These are phyloP conservation scores for Penicillium taxi DNA, from an alignment of 495 filamentous ascomycete species.

Conservation along the genomic window DNA sequence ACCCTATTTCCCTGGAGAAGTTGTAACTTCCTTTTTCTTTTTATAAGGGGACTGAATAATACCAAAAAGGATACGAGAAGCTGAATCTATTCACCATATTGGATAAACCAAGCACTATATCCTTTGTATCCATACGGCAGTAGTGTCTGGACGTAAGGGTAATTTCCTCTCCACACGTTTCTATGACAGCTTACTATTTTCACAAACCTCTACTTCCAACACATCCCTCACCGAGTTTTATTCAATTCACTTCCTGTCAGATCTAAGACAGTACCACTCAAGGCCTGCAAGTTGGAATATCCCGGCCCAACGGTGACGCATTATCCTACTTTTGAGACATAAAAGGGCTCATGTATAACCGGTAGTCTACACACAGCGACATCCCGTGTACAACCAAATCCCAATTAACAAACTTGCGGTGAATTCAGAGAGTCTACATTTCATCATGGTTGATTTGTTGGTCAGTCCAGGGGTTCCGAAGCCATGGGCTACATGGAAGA, in stretches of 20 bases:
- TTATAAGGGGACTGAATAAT: no score
- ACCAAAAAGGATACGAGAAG: no score
- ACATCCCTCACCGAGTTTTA: neutral
- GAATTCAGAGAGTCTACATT: conserved; percentile 8
- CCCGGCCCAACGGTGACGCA: conserved; percentile 15
- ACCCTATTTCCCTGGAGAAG: neutral
- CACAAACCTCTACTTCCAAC: neutral
- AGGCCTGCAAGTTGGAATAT: conserved; percentile 15
- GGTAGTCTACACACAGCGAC: conserved; percentile 22
- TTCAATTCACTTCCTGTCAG: conserved; percentile 3
- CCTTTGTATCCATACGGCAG: neutral
- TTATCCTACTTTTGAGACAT: conserved; percentile 5
- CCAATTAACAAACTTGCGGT: conserved; percentile 15
- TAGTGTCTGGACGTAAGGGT: neutral
- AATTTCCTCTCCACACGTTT: neutral
- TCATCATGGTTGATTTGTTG: conserved; percentile 14
- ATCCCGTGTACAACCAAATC: conserved; percentile 22
- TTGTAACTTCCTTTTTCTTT: no score
- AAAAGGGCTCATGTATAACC: conserved; percentile 8
- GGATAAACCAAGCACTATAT: neutral
- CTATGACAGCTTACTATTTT: neutral
- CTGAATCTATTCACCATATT: no score
- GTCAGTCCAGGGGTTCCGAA: conserved; percentile 5
- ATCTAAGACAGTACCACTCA: conserved; percentile 18
- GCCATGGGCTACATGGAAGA: conserved; percentile 9